These are phyloP conservation scores for Amanita thiersii DNA, from an alignment of 768 basidiomycete genomes.

Conservation along the genomic window DNA sequence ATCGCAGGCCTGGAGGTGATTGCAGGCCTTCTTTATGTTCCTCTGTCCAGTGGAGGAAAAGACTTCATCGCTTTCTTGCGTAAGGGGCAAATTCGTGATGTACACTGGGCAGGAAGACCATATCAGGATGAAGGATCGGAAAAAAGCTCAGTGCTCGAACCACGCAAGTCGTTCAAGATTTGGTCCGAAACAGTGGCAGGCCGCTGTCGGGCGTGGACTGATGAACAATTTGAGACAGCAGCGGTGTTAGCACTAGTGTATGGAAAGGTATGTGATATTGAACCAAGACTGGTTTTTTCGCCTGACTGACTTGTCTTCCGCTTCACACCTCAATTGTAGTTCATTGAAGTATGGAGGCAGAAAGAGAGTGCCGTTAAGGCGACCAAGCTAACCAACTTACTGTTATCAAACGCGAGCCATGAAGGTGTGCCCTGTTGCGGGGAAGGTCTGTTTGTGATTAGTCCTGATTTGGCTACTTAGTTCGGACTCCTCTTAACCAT, in stretches of 20 bases:
- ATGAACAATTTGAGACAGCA: constrained; percentile 78
- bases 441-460: not conserved
- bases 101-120: constrained; percentile 77
- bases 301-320: not conserved
- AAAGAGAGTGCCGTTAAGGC: constrained; percentile 68
- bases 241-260: constrained; percentile 75
- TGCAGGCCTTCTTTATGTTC: constrained; percentile 69
- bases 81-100: constrained; percentile 63
- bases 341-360: constrained; percentile 82
- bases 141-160: constrained; percentile 43
- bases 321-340: constrained; percentile 30
- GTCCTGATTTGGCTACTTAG: constrained; percentile 21
- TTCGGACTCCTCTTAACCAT: constrained; percentile 71
- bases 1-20: constrained; percentile 47
- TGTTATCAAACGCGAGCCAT: constrained; percentile 77
- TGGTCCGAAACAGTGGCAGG: constrained; percentile 75
- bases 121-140: constrained; percentile 24
- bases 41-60: constrained; percentile 60
- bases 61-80: constrained; percentile 80
- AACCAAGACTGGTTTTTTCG: not conserved
- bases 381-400: constrained; percentile 63
- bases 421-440: constrained; percentile 43
- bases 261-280: constrained; percentile 42
- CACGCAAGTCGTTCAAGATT: constrained; percentile 69
- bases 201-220: constrained; percentile 64